Conservation (phyloP, 2,329 filamentous ascomycete genomes). For the Diaporthe vaccinii region DNA sequence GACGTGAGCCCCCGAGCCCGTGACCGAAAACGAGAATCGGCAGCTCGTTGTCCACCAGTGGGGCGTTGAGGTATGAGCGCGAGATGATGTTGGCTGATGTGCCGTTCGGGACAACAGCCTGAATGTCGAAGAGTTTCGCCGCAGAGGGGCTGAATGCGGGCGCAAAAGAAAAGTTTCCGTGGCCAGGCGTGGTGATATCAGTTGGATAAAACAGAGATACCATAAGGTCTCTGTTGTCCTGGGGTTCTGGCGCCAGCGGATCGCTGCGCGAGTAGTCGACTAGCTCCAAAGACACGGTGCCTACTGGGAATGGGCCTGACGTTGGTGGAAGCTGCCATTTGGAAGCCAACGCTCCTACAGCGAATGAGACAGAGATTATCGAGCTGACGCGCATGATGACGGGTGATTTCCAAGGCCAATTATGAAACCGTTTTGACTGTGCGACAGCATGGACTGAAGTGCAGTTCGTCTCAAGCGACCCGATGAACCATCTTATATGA, state of each 20-base stretch:
- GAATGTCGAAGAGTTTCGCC: background rate
- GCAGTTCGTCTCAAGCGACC: background rate
- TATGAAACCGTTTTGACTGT: background rate
- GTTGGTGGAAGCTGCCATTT: background rate
- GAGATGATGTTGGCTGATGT: slow-evolving; percentile 5
- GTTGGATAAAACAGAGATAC: slow-evolving; percentile 14
- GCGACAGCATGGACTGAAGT: background rate
- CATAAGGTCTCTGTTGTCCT: background rate
- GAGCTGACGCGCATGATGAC: background rate
- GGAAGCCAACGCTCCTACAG: slow-evolving; percentile 9
- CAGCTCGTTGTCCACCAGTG: slow-evolving; percentile 1
- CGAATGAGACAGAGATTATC: background rate
- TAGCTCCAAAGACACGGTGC: background rate
- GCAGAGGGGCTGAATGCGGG: background rate
- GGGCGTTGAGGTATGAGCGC: slow-evolving; percentile 20
- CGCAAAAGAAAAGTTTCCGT: background rate
- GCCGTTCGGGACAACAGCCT: slow-evolving; percentile 2
- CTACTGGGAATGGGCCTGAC: slow-evolving; percentile 6
- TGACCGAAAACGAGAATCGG: slow-evolving; percentile 18
- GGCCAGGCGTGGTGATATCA: background rate
- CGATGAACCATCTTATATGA: background rate
- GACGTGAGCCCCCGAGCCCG: background rate
- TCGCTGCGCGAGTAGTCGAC: slow-evolving; percentile 2
- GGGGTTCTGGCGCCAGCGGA: slow-evolving; percentile 1
- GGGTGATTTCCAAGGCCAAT: background rate